Evolutionary conservation across 208 protist species (phyloP), one percentile per base, ranked within the genome.

Genomic region (Wallacemonas sp.): DNA sequence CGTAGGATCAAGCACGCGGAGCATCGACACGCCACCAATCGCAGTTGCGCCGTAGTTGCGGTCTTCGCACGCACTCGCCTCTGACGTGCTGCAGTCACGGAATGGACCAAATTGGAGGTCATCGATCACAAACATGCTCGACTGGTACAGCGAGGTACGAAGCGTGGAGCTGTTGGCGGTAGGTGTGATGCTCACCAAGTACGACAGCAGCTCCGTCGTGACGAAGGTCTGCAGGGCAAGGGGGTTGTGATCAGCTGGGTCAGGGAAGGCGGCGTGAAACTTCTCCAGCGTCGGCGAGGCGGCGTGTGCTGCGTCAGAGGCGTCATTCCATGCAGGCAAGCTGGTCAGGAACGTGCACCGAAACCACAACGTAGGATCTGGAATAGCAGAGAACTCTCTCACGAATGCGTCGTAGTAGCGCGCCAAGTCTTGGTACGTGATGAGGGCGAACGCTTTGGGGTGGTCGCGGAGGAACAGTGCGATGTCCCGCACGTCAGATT

Each of bases 41-140:
- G 33, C 42, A 17, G 66, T 70, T 0, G 84, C 84, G 27, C 80
- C 84, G 70, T 77, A 90, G 66, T 86, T 90, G 19, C 31, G 28
- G 47, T 63, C 46, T 27, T 54, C 14, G 36, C 77, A 88, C 21
- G 42, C 34, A 2, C 0, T 66, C 2, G 27, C 14, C 5, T 3
- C 39, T 1, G 12, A 31, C 19, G 38, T 45, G 33, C 2, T 38
- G 49, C 70, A 79, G 17, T 45, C 12, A 17, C 2, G 12, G 31
- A 66, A 81, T 8, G 66, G 58, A 1, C 75, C 79, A 28, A 74
- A 69, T 4, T 39, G 27, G 42, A 79, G 61, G 28, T 73, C 71
- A 27, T 69, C 66, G 14, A 75, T 19, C 3, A 51, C 49, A 4
- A 81, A 19, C 45, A 70, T 45, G 34, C 58, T 33, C 5, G 30